Evolutionary conservation across 805 yeast genomes (phyloP), one percentile per base, ranked within the genome.

Genomic region (Diddensiella santjacobensis): DNA sequence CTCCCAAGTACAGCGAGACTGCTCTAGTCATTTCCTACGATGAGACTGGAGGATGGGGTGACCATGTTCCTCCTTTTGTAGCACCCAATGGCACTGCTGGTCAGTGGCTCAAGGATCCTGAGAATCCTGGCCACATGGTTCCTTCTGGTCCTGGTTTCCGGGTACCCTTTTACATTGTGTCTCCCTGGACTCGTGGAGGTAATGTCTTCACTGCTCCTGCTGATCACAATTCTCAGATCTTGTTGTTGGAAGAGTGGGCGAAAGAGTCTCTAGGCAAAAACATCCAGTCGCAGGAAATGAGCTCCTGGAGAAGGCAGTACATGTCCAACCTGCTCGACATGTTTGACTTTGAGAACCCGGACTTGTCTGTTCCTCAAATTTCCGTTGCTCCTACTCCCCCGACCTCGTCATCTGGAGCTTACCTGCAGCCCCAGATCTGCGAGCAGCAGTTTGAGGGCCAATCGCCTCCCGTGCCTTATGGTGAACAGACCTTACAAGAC

Each of bases 1-100:
- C 56, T 3, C 62, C 55, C n/a, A 24, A 29, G 8, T 54, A 54
- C 44, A 56, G 58, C 36, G 49, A 52, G 26, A 57, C 62, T 23
- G 59, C 48, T 18, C 46, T 58, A 20, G 29, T 58, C 29, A 48
- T 56, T 33, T 49, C 60, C 11, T 58, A 58, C 40, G 62, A 58
- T 43, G 62, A 58, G 44, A 56, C 62, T 41, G 62, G 62, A 19
- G 62, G 61, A 44, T 58, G 54, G 54, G 61, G 61, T 42, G 62
- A 57, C 44, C 62, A 58, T 41, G 62, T 58, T 31, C 48, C 48
- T 17, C 62, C 62, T 19, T 56, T 52, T 49, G 40, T 51, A 15
- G 23, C 62, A 22, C 58, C 58, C 33, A 48, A 51, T 38, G 62
- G 61, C 13, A 58, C 61, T 35, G 50, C 46, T 18, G 59, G 58